phyloP scores from a whole-genome alignment of 1,284 basidiomycete species.

The Cystobasidium sp. region DNA sequence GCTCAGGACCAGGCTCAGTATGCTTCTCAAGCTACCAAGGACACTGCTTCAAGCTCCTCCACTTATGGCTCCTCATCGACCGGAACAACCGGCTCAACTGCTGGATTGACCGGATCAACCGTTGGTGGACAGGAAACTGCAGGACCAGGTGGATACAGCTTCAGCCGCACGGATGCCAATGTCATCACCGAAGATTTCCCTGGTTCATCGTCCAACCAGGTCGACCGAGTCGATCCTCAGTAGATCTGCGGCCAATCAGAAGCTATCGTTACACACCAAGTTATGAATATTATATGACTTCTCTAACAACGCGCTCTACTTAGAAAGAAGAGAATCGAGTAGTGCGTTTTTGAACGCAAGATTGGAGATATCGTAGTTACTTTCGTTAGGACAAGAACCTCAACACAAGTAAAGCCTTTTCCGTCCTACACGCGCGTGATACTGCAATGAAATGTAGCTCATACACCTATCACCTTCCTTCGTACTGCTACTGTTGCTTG shows the following conservation, averaged over 20 bases:
- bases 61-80: background rate
- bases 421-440: too few relatives aligned
- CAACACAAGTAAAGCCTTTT: too few relatives aligned
- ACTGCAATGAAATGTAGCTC: too few relatives aligned
- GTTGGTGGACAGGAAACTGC: conserved; percentile 12
- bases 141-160: conserved; percentile 26
- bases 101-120: background rate
- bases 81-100: background rate
- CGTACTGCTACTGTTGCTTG: too few relatives aligned
- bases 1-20: conserved; percentile 27
- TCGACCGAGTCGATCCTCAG: background rate
- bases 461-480: too few relatives aligned
- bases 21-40: conserved; percentile 8
- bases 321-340: too few relatives aligned
- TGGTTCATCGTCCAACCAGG: conserved; percentile 17
- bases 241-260: background rate
- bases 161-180: conserved; percentile 1
- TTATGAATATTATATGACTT: too few relatives aligned
- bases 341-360: too few relatives aligned
- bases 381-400: too few relatives aligned
- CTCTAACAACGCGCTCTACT: too few relatives aligned
- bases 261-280: too few relatives aligned
- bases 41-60: conserved; percentile 7
- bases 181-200: conserved; percentile 14
- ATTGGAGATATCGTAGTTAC: too few relatives aligned